Percentiles rank a stretch among this genome's conserved stretches.
These are phyloP conservation scores for Eleusine indica DNA, from an alignment of 176 grass and related monocot genomes.

Conservation along the genomic window DNA sequence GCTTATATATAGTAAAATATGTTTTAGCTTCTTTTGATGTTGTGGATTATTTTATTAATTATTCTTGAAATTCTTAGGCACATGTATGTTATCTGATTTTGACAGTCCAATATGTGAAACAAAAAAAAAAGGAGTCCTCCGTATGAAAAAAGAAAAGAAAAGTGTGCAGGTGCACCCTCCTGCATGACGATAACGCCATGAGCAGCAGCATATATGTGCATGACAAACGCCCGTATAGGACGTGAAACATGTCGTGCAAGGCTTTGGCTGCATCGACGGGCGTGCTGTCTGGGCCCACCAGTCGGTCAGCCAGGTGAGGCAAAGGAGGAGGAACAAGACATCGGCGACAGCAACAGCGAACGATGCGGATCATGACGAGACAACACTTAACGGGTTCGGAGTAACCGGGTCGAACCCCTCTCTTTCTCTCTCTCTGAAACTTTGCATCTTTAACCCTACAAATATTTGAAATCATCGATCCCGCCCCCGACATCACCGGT, in stretches of 20 bases:
- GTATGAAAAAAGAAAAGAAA: background rate
- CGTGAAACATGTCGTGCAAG: background rate
- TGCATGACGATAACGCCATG: background rate
- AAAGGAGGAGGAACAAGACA: background rate
- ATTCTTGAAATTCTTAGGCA: background rate
- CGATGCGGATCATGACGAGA: background rate
- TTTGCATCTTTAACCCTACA: background rate
- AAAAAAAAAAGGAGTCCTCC: background rate
- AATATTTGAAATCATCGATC: background rate
- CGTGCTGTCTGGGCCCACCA: background rate
- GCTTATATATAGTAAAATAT: background rate
- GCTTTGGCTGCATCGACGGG: background rate
- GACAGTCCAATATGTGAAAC: background rate
- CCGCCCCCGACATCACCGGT: background rate
- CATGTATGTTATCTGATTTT: background rate
- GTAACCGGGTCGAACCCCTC: background rate
- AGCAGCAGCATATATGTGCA: too few relatives aligned
- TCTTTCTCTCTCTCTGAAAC: background rate
- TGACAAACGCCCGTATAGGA: background rate
- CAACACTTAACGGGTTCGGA: background rate
- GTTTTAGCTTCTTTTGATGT: background rate
- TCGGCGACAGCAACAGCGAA: background rate
- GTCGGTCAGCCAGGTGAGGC: background rate
- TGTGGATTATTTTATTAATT: background rate
- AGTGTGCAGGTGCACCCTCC: background rate